A percentile compares a stretch with the other conserved stretches of the same genome.
Conservation (phyloP, 768 basidiomycete genomes). For the Podaxis sp. region DNA sequence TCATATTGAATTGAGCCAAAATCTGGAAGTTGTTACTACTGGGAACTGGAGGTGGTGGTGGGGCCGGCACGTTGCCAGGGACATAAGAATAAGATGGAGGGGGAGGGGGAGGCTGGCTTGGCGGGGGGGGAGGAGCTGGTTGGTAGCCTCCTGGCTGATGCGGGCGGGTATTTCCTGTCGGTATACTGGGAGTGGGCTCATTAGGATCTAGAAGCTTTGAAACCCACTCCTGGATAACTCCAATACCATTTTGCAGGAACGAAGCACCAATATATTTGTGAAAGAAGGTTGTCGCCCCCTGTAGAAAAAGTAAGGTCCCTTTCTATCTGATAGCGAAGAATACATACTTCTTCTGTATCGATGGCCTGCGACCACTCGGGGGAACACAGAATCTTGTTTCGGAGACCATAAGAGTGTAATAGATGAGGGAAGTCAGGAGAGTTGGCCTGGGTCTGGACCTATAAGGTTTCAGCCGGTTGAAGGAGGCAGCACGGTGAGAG, state of each 20-base stretch:
- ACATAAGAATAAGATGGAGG: slow-evolving; percentile 17
- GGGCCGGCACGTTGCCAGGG: neutral
- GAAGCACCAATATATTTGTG: slow-evolving; percentile 67
- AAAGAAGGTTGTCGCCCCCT: slow-evolving; percentile 62
- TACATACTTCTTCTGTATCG: slow-evolving; percentile 21
- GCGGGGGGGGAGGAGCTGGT: slow-evolving; percentile 1
- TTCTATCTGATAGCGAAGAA: neutral
- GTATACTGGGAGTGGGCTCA: slow-evolving; percentile 16
- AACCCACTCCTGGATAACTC: slow-evolving; percentile 55
- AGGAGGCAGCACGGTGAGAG: neutral
- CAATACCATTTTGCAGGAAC: slow-evolving; percentile 54
- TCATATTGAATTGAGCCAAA: slow-evolving; percentile 53
- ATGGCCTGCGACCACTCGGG: slow-evolving; percentile 32
- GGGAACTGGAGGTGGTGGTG: slow-evolving; percentile 24
- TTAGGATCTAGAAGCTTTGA: slow-evolving; percentile 54
- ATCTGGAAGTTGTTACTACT: slow-evolving; percentile 26
- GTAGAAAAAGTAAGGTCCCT: slow-evolving; percentile 1
- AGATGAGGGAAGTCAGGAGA: neutral
- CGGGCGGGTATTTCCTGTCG: slow-evolving; percentile 12
- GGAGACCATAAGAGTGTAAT: slow-evolving; percentile 43
- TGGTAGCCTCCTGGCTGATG: neutral
- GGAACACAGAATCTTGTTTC: slow-evolving; percentile 51
- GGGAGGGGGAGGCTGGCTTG: slow-evolving; percentile 17
- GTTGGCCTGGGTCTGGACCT: neutral
- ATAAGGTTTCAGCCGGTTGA: neutral